Evolutionary conservation across 768 basidiomycete genomes (phyloP).

Genomic region (Collybiopsis confluens): DNA sequence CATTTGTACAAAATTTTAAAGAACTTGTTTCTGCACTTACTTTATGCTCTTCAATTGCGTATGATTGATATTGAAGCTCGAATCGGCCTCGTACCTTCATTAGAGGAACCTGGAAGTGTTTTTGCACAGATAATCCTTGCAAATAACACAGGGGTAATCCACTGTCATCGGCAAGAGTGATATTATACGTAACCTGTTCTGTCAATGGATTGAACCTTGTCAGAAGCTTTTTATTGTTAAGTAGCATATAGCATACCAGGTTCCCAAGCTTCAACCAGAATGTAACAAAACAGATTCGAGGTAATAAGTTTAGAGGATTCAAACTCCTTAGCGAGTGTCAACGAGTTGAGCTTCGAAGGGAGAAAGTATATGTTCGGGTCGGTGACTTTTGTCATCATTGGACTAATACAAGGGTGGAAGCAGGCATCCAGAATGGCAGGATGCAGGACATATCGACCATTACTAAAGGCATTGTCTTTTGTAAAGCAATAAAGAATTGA

Average conservation of each 20-base stretch:
- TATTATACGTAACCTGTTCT: too few relatives aligned
- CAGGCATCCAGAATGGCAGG: slow-evolving; percentile 27
- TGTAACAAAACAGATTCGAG: too few relatives aligned
- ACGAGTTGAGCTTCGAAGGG: slow-evolving; percentile 25
- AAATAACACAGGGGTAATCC: not conserved
- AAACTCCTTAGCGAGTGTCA: too few relatives aligned
- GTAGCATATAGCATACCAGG: slow-evolving; percentile 19
- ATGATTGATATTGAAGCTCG: not conserved
- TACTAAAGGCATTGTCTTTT: slow-evolving; percentile 11
- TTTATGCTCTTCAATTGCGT: not conserved
- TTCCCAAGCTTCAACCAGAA: too few relatives aligned
- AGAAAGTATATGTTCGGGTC: slow-evolving; percentile 20
- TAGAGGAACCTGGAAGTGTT: not conserved
- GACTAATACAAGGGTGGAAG: slow-evolving; percentile 18
- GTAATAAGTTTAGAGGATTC: too few relatives aligned
- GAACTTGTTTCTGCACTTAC: too few relatives aligned
- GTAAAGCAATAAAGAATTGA: not conserved
- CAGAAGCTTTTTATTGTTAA: too few relatives aligned
- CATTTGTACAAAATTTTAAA: too few relatives aligned
- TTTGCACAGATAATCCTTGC: not conserved
- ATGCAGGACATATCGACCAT: slow-evolving; percentile 20
- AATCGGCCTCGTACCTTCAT: not conserved
- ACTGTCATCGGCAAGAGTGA: not conserved
- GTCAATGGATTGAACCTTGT: too few relatives aligned
- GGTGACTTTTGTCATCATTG: slow-evolving; percentile 14